These are phyloP conservation scores for Sclerotinia spermophila DNA, from an alignment of 2,329 filamentous ascomycete species.

Conservation along the genomic window DNA sequence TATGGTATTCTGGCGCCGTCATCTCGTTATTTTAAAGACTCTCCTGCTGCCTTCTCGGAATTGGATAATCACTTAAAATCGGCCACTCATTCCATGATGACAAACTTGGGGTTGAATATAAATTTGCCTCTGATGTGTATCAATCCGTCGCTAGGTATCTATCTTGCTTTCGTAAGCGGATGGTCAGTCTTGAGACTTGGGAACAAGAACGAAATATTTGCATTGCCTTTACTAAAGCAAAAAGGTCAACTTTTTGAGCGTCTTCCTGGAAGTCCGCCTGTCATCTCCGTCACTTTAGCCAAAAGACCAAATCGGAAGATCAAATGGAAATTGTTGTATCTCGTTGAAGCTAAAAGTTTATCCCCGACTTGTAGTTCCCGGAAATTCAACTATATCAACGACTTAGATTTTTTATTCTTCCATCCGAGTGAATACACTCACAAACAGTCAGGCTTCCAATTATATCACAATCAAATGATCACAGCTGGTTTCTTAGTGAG, in stretches of 20 bases:
- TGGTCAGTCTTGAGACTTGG: neutral
- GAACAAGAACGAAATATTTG: neutral
- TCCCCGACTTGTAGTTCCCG: neutral
- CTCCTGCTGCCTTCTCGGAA: neutral
- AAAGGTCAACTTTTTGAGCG: neutral
- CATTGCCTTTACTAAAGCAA: neutral
- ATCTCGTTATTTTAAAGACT: neutral
- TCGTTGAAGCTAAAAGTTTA: neutral
- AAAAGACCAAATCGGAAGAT: neutral
- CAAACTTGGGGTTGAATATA: neutral
- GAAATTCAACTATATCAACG: neutral
- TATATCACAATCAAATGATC: neutral
- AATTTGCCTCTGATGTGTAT: neutral
- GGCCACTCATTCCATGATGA: slow-evolving; percentile 1
- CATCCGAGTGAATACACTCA: neutral
- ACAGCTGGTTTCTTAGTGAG: neutral
- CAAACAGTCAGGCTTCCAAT: neutral
- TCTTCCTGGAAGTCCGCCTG: neutral
- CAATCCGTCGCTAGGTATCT: neutral
- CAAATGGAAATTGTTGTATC: neutral
- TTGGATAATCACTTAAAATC: neutral
- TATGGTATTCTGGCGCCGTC: neutral
- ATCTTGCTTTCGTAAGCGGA: neutral
- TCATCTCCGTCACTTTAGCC: neutral
- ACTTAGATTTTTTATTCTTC: neutral